Conservation (phyloP, 768 basidiomycete species). For the Suillus subluteus region DNA sequence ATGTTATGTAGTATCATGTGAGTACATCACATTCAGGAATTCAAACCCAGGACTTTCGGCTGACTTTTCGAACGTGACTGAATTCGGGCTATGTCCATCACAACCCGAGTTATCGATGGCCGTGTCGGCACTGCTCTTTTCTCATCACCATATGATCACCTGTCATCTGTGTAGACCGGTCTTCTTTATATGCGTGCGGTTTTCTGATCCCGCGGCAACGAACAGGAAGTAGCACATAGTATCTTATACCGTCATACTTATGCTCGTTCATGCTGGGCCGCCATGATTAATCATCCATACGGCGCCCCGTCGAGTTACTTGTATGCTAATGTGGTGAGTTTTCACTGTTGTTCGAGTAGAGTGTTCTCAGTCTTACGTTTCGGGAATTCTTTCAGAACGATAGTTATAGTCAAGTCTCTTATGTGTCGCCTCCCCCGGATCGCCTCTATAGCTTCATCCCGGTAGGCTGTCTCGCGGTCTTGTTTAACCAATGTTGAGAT, state of each 20-base stretch:
- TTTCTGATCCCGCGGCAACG: background rate
- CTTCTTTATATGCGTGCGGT: background rate
- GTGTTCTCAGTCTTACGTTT: slow-evolving; percentile 1
- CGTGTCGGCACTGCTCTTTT: slow-evolving; percentile 2
- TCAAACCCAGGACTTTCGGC: background rate
- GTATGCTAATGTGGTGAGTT: slow-evolving; percentile 27
- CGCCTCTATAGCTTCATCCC: slow-evolving; percentile 31
- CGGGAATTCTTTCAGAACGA: slow-evolving; percentile 17
- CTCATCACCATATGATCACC: background rate
- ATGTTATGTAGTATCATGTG: background rate
- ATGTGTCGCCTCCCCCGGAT: slow-evolving; percentile 20
- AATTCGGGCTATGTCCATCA: background rate
- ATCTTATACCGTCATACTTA: background rate
- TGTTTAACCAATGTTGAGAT: background rate
- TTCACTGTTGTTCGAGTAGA: background rate
- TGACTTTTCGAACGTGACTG: background rate
- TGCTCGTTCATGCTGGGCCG: slow-evolving; percentile 4
- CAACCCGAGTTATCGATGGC: background rate
- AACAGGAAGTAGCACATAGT: background rate
- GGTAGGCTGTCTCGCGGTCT: slow-evolving; percentile 18
- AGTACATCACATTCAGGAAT: background rate
- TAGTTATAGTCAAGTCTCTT: background rate
- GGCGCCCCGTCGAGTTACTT: slow-evolving; percentile 31
- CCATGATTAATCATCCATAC: slow-evolving; percentile 36
- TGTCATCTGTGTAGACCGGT: background rate